phyloP scores from a whole-genome alignment of 768 basidiomycete genomes.

The Amanita jacksonii region DNA sequence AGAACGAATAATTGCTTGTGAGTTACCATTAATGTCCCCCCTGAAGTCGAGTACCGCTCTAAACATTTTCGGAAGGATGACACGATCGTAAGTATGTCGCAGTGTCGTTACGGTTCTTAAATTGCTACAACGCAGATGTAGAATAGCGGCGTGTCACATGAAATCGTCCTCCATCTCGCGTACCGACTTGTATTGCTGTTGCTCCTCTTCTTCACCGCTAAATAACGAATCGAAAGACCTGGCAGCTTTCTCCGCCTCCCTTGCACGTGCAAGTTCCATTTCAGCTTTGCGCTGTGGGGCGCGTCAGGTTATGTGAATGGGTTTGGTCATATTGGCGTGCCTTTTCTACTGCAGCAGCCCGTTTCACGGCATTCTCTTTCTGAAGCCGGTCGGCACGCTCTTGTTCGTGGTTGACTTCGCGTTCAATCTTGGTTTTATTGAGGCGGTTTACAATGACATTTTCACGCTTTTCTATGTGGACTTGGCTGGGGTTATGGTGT shows the following conservation, averaged over 20 bases:
- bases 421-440: slow-evolving; percentile 87
- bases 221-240: slow-evolving; percentile 82
- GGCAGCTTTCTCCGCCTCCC: slow-evolving; percentile 83
- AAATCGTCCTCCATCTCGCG: slow-evolving; percentile 83
- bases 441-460: slow-evolving; percentile 87
- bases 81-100: too few relatives aligned
- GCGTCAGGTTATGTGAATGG: background rate
- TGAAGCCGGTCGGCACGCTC: slow-evolving; percentile 79
- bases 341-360: slow-evolving; percentile 55
- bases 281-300: slow-evolving; percentile 68
- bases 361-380: slow-evolving; percentile 54
- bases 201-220: slow-evolving; percentile 52
- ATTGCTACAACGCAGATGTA: background rate
- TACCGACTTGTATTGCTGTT: slow-evolving; percentile 44
- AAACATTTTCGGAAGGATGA: too few relatives aligned
- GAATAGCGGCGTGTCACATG: slow-evolving; percentile 41
- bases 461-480: slow-evolving; percentile 71
- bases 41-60: too few relatives aligned
- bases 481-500: slow-evolving; percentile 25
- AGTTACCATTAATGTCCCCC: too few relatives aligned
- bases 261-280: slow-evolving; percentile 55
- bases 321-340: slow-evolving; percentile 26
- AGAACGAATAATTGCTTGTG: background rate
- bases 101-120: too few relatives aligned
- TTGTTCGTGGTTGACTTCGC: slow-evolving; percentile 82